Base-by-base conservation (phyloP, 768 basidiomycete species). In the Boletellus emodensis region DNA sequence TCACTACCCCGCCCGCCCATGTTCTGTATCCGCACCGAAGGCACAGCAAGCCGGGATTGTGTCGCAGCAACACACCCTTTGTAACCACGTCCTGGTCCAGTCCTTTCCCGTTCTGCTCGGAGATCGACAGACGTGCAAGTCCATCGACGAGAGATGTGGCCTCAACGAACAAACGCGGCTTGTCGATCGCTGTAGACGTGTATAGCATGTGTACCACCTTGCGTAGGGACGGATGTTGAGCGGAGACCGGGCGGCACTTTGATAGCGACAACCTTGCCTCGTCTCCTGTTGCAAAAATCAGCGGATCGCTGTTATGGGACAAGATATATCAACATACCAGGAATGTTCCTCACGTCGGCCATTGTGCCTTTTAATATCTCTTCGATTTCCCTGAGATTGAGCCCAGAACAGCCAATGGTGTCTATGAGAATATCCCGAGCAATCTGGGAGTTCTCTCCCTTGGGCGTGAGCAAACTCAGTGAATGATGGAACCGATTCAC, bases 141-240 rank as follows among this genome's bases (percentile, higher is more conserved):
- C 82, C 83, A 57, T 87, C 84, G 6, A 86, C 71, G n/a, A 90
- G 76, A 54, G 90, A 85, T 10, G 64, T 70, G 2, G 86, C 76
- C 61, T 85, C 88, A 62, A 91, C 77, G 61, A 90, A 90, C 33
- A 90, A 70, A 9, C 74, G 75, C 1, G 86, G 70, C 58, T 84
- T 86, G 67, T 84, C 75, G 35, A 90, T 64, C n/a, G 79, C 69
- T 1, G 73, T 52, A 0, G 82, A 75, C 18, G 70, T 62, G 3
- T 72, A 70, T 24, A 91, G 66, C 38, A 71, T 74, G 34, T 70
- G 66, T 22, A 83, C 66, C 37, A 75, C 62, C 51, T 70, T 74
- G 48, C 64, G 71, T 30, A 86, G 61, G 40, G 71, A 58, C 3
- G 66, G 60, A 41, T 71, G 59, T 65, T 84, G 77, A 4, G 72